Conservation (phyloP, 2,329 filamentous ascomycete species). For the Nigrospora oryzae region DNA sequence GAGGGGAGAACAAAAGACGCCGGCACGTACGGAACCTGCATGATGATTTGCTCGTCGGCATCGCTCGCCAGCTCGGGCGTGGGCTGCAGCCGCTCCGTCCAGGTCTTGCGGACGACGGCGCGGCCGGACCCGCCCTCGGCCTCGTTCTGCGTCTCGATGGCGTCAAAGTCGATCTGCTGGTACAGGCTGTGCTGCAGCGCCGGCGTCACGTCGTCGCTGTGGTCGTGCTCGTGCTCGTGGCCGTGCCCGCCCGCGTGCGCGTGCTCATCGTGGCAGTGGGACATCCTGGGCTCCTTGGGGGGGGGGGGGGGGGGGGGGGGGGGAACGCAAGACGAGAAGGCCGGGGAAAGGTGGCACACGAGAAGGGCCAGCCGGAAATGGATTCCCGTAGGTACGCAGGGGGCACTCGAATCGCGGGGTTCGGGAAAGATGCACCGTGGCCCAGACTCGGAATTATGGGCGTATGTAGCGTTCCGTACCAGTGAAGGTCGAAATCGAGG, state of each 20-base stretch:
- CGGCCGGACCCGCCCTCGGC: conserved; percentile 57
- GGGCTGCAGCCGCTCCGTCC: conserved; percentile 66
- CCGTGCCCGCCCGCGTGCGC: conserved; percentile 28
- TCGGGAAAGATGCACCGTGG: too few relatives aligned
- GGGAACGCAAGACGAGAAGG: too few relatives aligned
- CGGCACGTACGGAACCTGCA: conserved; percentile 71
- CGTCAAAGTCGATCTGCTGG: conserved; percentile 83
- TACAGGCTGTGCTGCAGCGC: conserved; percentile 88
- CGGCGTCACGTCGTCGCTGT: conserved; percentile 85
- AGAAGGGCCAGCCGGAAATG: too few relatives aligned
- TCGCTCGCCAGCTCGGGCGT: conserved; percentile 76
- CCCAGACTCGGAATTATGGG: too few relatives aligned
- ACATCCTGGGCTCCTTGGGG: conserved; percentile 15
- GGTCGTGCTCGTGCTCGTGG: conserved; percentile 58
- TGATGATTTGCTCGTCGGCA: conserved; percentile 86
- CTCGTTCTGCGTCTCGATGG: conserved; percentile 81
- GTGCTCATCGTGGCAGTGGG: conserved; percentile 44
- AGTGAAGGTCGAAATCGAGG: too few relatives aligned
- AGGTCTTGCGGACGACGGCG: conserved; percentile 80
- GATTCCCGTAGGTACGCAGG: too few relatives aligned
- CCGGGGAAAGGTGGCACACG: too few relatives aligned
- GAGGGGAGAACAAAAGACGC: background rate
- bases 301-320: too few relatives aligned
- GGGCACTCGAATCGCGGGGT: too few relatives aligned
- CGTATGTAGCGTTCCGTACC: too few relatives aligned